A percentile compares a stretch with the other conserved stretches of the same genome.
Evolutionary conservation across 2,329 filamentous ascomycete genomes (phyloP).

Genomic region (Ploettnerulaceae sp.): DNA sequence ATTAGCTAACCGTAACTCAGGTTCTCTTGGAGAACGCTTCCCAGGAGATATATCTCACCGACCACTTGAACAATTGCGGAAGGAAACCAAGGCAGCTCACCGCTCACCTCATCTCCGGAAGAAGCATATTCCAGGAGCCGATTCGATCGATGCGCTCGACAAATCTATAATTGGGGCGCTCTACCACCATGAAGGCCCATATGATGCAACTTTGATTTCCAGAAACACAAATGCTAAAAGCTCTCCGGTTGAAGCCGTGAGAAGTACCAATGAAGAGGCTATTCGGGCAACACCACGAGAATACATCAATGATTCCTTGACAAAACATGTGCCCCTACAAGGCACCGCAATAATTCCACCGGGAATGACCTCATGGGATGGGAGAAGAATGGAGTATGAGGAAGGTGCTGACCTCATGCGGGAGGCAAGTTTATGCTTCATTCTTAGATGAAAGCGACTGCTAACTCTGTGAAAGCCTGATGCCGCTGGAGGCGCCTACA

Average conservation of each 20-base stretch:
- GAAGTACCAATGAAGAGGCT: slow-evolving; percentile 67
- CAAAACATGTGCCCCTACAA: slow-evolving; percentile 72
- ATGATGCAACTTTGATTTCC: slow-evolving; percentile 72
- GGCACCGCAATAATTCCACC: slow-evolving; percentile 74
- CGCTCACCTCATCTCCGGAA: slow-evolving; percentile 62
- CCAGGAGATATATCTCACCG: slow-evolving; percentile 60
- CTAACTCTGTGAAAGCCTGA: slow-evolving; percentile 70
- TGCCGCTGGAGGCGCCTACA: slow-evolving; percentile 68
- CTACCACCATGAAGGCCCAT: slow-evolving; percentile 90
- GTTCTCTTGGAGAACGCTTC: slow-evolving; percentile 53
- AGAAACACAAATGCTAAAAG: slow-evolving; percentile 60
- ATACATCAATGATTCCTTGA: slow-evolving; percentile 68
- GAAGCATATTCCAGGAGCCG: slow-evolving; percentile 61
- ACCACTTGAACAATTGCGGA: slow-evolving; percentile 62
- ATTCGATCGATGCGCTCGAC: slow-evolving; percentile 79
- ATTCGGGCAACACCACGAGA: slow-evolving; percentile 75
- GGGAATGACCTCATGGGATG: slow-evolving; percentile 59
- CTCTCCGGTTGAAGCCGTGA: slow-evolving; percentile 74
- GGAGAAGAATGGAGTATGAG: slow-evolving; percentile 69
- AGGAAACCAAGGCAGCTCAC: slow-evolving; percentile 60
- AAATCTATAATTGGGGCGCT: slow-evolving; percentile 50
- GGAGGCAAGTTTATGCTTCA: too few relatives aligned
- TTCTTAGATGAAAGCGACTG: too few relatives aligned
- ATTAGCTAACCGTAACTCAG: background rate
- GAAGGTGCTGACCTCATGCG: slow-evolving; percentile 86